These are phyloP conservation scores for Lepidium didymum DNA, from an alignment of 345 rosid species.

Conservation along the genomic window DNA sequence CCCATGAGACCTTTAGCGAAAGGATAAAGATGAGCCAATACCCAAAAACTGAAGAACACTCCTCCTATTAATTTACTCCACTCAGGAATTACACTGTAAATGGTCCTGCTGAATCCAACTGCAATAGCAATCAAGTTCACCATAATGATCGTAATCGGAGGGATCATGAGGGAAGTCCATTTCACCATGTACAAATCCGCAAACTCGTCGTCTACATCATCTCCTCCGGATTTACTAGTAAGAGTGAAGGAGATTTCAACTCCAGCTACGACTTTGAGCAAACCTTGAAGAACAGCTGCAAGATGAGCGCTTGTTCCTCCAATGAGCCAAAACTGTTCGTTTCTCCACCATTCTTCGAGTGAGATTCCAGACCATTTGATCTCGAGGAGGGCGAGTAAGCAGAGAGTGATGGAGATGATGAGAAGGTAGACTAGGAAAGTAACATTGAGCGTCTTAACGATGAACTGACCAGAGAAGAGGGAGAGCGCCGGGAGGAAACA, in stretches of 20 bases:
- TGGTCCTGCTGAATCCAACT: slow-evolving; percentile 88
- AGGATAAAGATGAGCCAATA: slow-evolving; percentile 95
- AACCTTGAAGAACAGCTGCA: slow-evolving; percentile 93
- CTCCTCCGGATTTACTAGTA: slow-evolving; percentile 82
- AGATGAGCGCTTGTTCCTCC: slow-evolving; percentile 98
- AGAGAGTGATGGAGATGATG: slow-evolving; percentile 62
- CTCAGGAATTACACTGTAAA: slow-evolving; percentile 72
- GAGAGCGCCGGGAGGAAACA: slow-evolving; percentile 97
- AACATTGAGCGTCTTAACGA: slow-evolving; percentile 71
- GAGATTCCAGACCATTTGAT: slow-evolving; percentile 95
- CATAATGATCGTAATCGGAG: slow-evolving; percentile 91
- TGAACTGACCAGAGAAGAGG: slow-evolving; percentile 96
- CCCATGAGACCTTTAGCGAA: slow-evolving; percentile 98
- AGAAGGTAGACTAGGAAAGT: slow-evolving; percentile 85
- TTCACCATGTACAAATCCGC: slow-evolving; percentile 81
- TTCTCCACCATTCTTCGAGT: slow-evolving; percentile 97
- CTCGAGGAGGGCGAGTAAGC: slow-evolving; percentile 81
- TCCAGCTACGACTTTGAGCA: slow-evolving; percentile 86
- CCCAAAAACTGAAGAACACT: slow-evolving; percentile 99
- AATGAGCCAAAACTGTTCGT: slow-evolving; percentile 96
- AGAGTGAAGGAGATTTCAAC: slow-evolving; percentile 90
- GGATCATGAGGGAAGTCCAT: slow-evolving; percentile 90
- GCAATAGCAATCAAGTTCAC: slow-evolving; percentile 84
- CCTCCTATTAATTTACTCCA: slow-evolving; percentile 92
- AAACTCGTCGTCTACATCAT: slow-evolving; percentile 85